phyloP scores from a whole-genome alignment of 345 rosid genomes.

The Pelargonium nanum region DNA sequence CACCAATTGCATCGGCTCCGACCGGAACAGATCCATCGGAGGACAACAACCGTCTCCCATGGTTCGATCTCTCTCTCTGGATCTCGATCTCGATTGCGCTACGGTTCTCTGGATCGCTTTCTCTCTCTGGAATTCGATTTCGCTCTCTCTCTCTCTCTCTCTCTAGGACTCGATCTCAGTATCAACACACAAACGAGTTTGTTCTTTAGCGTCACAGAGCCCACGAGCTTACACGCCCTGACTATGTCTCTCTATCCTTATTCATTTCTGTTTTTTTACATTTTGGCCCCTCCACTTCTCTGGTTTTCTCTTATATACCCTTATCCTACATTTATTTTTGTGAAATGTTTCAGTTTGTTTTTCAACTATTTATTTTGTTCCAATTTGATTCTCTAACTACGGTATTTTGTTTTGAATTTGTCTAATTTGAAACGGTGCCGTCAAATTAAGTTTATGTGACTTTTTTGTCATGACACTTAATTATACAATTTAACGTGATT shows the following conservation, averaged over 20 bases:
- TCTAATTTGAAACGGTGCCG: no score
- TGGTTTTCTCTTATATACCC: no score
- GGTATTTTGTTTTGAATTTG: no score
- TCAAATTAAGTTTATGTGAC: no score
- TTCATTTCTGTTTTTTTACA: background rate
- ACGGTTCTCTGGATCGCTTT: no score
- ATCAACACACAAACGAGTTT: no score
- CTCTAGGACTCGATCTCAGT: background rate
- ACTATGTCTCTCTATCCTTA: background rate
- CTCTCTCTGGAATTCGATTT: background rate
- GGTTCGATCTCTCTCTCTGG: slow-evolving; percentile 18
- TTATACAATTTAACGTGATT: no score
- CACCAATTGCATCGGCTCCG: slow-evolving; percentile 77
- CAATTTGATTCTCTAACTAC: no score
- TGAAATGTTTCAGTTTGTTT: no score
- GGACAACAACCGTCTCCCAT: slow-evolving; percentile 51
- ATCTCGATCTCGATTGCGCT: background rate
- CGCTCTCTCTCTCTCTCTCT: background rate
- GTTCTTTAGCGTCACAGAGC: background rate
- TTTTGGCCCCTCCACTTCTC: background rate
- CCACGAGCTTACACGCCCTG: background rate
- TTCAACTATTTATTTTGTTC: no score
- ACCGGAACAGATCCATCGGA: slow-evolving; percentile 75
- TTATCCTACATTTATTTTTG: no score
- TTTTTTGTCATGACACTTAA: no score